Conservation (phyloP, 2,329 filamentous ascomycete genomes). For the Aspergillus pseudoterreus region DNA sequence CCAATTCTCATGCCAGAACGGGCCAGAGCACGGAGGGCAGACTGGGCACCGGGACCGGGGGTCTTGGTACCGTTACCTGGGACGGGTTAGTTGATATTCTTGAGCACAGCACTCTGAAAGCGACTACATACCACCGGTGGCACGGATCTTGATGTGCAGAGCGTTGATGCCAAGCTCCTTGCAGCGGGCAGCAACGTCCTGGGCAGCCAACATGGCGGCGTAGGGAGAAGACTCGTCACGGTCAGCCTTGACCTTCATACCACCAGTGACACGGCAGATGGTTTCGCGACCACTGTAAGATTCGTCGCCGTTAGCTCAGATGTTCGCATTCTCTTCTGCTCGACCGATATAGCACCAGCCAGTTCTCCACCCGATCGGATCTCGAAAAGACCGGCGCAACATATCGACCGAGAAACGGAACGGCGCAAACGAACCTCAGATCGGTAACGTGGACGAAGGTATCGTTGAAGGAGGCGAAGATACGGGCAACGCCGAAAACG, state of each 20-base stretch:
- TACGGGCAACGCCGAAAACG: constrained; percentile 96
- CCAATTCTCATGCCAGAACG: constrained; percentile 99
- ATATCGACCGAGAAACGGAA: not conserved
- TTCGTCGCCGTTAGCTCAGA: not conserved
- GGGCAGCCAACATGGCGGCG: constrained; percentile 99
- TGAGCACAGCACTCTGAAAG: not conserved
- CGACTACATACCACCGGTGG: constrained; percentile 77
- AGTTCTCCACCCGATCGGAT: not conserved
- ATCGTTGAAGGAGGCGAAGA: constrained; percentile 94
- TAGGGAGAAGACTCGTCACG: constrained; percentile 99
- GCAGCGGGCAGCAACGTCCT: constrained; percentile 93
- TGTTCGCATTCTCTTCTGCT: not conserved
- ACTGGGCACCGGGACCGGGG: constrained; percentile 97
- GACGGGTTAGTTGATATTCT: not conserved
- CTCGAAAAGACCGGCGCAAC: not conserved
- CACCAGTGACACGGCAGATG: constrained; percentile 99
- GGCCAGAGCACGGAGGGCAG: constrained; percentile 95
- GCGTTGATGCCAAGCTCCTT: constrained; percentile 85
- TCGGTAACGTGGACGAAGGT: constrained; percentile 99
- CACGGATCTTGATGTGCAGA: constrained; percentile 99
- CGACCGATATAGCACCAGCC: constrained; percentile 9
- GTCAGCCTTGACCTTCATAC: constrained; percentile 99
- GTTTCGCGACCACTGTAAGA: constrained; percentile 89
- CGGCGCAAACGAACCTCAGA: constrained; percentile 66
- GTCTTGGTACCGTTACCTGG: constrained; percentile 99